A percentile compares a stretch with the other conserved stretches of the same genome.
phyloP scores from a whole-genome alignment of 2,329 filamentous ascomycete species.

The Aureobasidium mangrovei region DNA sequence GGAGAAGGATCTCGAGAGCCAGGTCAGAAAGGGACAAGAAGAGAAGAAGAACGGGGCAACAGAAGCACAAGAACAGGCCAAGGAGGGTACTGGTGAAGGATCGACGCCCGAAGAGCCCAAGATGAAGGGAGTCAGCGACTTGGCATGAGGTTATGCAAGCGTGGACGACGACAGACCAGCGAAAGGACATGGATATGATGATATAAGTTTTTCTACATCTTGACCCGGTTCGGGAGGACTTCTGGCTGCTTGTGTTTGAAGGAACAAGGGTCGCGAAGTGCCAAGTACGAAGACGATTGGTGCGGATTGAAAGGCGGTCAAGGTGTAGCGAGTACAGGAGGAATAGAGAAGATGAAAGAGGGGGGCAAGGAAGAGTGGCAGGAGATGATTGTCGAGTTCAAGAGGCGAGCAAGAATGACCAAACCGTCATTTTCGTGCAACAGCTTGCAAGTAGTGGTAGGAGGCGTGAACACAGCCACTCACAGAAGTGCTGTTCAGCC shows the following conservation, averaged over 20 bases:
- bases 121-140: constrained; percentile 17
- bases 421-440: too few relatives aligned
- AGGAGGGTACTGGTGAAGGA: constrained; percentile 15
- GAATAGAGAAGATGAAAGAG: too few relatives aligned
- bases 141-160: not conserved
- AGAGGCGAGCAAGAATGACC: too few relatives aligned
- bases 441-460: too few relatives aligned
- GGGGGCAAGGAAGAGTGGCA: too few relatives aligned
- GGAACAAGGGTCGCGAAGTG: too few relatives aligned
- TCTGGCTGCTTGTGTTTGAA: not conserved
- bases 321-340: too few relatives aligned
- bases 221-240: not conserved
- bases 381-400: too few relatives aligned
- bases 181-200: constrained; percentile 7
- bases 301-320: too few relatives aligned
- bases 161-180: not conserved
- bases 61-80: constrained; percentile 16
- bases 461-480: too few relatives aligned
- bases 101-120: constrained; percentile 23
- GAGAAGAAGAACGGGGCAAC: constrained; percentile 27
- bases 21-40: constrained; percentile 59
- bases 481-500: too few relatives aligned
- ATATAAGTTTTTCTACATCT: not conserved
- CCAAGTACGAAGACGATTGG: too few relatives aligned
- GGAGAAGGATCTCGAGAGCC: constrained; percentile 74